Base-by-base conservation (phyloP, 2,329 filamentous ascomycete species). In the Fusarium algeriense region DNA sequence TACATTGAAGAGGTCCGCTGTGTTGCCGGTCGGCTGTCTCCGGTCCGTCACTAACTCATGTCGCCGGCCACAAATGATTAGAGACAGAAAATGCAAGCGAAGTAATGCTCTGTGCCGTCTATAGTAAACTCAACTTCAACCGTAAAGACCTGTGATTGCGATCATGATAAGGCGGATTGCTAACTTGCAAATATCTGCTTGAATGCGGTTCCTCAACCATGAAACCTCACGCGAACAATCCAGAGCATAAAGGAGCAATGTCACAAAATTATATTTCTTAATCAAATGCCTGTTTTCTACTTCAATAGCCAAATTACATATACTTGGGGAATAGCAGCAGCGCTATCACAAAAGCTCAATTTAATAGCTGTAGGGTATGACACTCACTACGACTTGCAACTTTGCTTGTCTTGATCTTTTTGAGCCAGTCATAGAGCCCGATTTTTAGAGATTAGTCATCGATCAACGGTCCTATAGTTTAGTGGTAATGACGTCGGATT, bases 401-500 rank as follows among this genome's bases (percentile, higher is more conserved):
- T 23, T 11, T 3, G 4, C 3, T 2, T 5, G 11, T 14, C 3
- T 12, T 2, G 9, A 8, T 19, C 5, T 8, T 13, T 0, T 0
- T 19, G 5, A 5, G 1, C 6, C 0, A 19, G 0, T 6, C 0
- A 48, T 35, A 48, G 8, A 9, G 2, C 0, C 1, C 1, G 7
- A 38, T 14, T 6, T 7, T 4, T 0, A 10, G 1, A 1, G 45
- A 55, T 66, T 66, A 66, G 63, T 66, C 61, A 66, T 67, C 63
- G 23, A 8, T 9, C 1, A 12, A 13, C 10, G 65, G 65, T 68
- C 59, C 65, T 68, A 68, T 68, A 68, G 65, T 68, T 58, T 68
- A 68, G 65, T 63, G 65, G 65, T 68, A 48, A 68, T 63, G 64
- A 67, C 64, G 64, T 67, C 34, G 64, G 64, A 66, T 67, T 67